Base-by-base conservation (phyloP, 2,329 filamentous ascomycete genomes). In the Akanthomyces uredinophilus region DNA sequence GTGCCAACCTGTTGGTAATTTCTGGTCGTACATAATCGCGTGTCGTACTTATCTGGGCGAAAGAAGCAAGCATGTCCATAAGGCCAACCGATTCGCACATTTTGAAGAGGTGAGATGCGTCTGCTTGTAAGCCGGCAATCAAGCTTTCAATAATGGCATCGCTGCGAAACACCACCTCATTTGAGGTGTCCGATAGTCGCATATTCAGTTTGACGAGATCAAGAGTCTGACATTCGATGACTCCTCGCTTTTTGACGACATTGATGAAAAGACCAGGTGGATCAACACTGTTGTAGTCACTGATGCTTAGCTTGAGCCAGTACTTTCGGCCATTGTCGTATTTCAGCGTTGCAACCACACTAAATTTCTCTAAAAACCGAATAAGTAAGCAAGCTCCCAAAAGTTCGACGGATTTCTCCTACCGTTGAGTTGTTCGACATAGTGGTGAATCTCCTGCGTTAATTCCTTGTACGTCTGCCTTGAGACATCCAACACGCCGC, bases 381-480 rank as follows among this genome's bases (percentile, higher is more conserved):
- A n/a, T 41, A 2, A 54, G 22, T 18, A 2, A 11, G 0, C 13
- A 37, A 37, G 5, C 7, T 29, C 22, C 22, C 53, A 13, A 24
- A 46, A 5, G 20, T 7, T 18, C 32, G 24, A 52, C 29, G n/a
- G 13, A 10, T 35, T n/a, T 10, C 8, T 10, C 77, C 61, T 73
- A 89, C 91, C 80, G 65, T 84, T 84, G 13, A 97, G 74, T 18
- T 86, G 81, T 24, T 84, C 81, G 3, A 94, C 81, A 71, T 94
- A 85, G 57, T 88, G 81, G 66, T 89, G 83, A 4, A 91, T 85
- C 72, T 96, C 91, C 54, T 89, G 84, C 5, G 88, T 95, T 1
- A 89, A 86, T 72, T 98, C 94, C 68, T 95, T 96, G 75, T 95
- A 97, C 0, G 91, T 92, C 69, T 92, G 89, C 5, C 93, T 85